These are phyloP conservation scores for Bertia moriformis DNA, from an alignment of 2,329 filamentous ascomycete species.

Conservation along the genomic window DNA sequence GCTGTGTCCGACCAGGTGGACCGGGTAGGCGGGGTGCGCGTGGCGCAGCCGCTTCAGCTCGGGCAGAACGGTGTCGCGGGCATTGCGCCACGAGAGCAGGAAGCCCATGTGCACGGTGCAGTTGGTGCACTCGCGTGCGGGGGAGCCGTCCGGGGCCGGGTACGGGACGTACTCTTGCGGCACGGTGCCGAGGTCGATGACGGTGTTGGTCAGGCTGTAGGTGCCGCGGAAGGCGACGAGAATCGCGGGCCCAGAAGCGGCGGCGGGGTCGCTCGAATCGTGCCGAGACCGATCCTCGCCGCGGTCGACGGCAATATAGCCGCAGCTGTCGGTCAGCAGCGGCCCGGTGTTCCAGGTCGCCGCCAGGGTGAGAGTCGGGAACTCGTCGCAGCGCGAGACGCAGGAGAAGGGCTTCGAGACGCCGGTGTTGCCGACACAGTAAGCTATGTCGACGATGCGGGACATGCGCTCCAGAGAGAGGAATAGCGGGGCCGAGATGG, in stretches of 20 bases:
- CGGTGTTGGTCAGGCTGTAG: conserved; percentile 82
- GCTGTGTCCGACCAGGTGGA: conserved; percentile 78
- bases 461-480: conserved; percentile 71
- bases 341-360: conserved; percentile 83
- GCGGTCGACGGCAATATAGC: conserved; percentile 84
- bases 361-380: conserved; percentile 64
- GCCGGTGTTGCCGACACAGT: conserved; percentile 78
- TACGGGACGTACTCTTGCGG: conserved; percentile 88
- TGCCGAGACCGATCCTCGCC: conserved; percentile 10
- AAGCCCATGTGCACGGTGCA: conserved; percentile 92
- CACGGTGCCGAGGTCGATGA: conserved; percentile 76
- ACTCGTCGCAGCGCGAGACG: conserved; percentile 71
- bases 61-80: conserved; percentile 54
- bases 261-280: conserved; percentile 1
- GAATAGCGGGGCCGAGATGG: conserved; percentile 54
- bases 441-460: conserved; percentile 85
- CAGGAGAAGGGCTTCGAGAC: conserved; percentile 74
- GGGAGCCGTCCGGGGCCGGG: conserved; percentile 34
- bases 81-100: conserved; percentile 67
- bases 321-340: conserved; percentile 77
- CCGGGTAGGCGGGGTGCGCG: conserved; percentile 53
- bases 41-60: conserved; percentile 43
- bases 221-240: conserved; percentile 86
- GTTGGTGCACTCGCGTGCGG: conserved; percentile 54
- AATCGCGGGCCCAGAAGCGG: conserved; percentile 29